Base-by-base conservation (phyloP, 805 yeast genomes). In the Metschnikowia orientalis region DNA sequence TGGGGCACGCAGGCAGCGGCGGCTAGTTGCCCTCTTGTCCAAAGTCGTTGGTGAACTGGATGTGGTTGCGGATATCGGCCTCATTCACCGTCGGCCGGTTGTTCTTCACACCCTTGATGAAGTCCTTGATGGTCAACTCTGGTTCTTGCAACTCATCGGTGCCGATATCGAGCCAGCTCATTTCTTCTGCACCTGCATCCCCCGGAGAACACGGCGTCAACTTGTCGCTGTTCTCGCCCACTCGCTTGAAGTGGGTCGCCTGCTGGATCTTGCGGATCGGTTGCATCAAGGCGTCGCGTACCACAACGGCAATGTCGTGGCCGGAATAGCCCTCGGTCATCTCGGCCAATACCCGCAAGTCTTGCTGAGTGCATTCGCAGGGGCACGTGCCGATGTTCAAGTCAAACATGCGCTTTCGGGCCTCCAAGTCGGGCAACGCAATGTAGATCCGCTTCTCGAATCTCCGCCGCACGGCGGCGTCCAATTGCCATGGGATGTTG, bases 241-340 rank as follows among this genome's bases (percentile, higher is more conserved):
- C 75, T 40, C 72, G 69, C 54, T 82, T 83, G 67, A 92, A 92
- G 67, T 92, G 98, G 0, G 98, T 92, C 1, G 98, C 97, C 52
- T 77, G 81, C 59, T 90, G 97, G 42, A 92, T 87, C 55, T 87
- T 88, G 50, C 98, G 75, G 38, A 92, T 87, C 2, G 99, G 98
- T 59, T 90, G 94, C 98, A 92, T 92, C 47, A 92, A 67, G 0
- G 97, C 97, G 59, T 92, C 99, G 49, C 95, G 79, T 3, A 92
- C 98, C 8, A 88, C 95, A 20, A 92, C 96, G 0, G 97, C 90
- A 25, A 92, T 75, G 71, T 92, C 99, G 55, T 90, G 95, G 33
- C 99, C 99, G 2, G 96, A 87, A 59, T 92, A 90, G 7, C 98
- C 98, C 5, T 87, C 95, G 0, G 97, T 90, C 88, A 92, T 81